Conservation (phyloP, 2,329 filamentous ascomycete species). For the Neospermospora avenae region DNA sequence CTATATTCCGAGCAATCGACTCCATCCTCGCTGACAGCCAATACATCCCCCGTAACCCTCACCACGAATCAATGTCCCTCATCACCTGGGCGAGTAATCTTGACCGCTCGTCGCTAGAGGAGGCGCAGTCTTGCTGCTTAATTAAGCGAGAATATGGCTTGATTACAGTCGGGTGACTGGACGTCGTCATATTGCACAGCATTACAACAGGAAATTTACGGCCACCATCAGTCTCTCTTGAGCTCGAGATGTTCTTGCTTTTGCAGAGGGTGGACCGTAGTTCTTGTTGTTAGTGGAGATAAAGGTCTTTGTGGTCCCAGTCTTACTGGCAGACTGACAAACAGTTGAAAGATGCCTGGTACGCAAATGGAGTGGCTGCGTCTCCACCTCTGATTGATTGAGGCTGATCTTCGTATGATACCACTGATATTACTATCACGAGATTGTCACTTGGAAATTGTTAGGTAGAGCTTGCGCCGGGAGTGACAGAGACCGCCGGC, state of each 20-base stretch:
- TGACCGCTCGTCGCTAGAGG: neutral
- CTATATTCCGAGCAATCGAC: neutral
- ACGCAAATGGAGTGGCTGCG: no score
- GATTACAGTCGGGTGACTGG: neutral
- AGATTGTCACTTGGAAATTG: no score
- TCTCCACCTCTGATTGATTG: no score
- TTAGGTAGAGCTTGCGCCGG: no score
- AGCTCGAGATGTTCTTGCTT: neutral
- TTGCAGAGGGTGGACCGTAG: no score
- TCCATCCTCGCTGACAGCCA: neutral
- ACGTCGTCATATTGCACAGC: neutral
- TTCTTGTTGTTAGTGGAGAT: neutral
- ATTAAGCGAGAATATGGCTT: neutral
- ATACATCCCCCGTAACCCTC: no score
- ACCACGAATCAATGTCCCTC: no score
- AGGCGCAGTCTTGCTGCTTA: neutral
- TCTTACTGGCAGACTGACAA: no score
- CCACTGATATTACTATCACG: no score
- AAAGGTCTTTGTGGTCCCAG: neutral
- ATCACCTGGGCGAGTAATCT: neutral
- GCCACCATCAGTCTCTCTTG: neutral
- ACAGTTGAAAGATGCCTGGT: no score
- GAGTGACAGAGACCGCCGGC: no score
- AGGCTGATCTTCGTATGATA: no score
- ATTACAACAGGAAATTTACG: neutral